Evolutionary conservation across 139 green algal species (phyloP).

Genomic region (Picocystis salinarum): DNA sequence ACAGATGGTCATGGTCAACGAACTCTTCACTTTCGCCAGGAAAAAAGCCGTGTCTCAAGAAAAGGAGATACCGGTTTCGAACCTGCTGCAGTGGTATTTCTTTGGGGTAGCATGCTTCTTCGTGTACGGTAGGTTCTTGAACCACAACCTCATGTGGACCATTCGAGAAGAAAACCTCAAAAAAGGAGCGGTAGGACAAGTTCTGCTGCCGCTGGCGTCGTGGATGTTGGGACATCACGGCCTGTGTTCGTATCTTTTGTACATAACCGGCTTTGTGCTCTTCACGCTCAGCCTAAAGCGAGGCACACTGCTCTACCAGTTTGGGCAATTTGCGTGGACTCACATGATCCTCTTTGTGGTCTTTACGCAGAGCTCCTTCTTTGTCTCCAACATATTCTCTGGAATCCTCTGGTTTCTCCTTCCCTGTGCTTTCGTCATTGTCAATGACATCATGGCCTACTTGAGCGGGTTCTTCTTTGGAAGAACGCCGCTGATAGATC

Average conservation of each 20-base stretch:
- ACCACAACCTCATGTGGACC: conserved; percentile 65
- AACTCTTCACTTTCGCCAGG: conserved; percentile 21
- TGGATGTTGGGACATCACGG: neutral
- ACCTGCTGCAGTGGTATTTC: conserved; percentile 53
- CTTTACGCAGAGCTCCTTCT: conserved; percentile 72
- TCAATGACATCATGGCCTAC: conserved; percentile 95
- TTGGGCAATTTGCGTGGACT: conserved; percentile 93
- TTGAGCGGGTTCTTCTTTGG: conserved; percentile 80
- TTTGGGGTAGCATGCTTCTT: conserved; percentile 74
- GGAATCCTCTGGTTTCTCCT: conserved; percentile 95
- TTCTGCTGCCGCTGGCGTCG: neutral
- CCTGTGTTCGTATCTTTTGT: conserved; percentile 8
- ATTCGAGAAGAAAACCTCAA: conserved; percentile 16
- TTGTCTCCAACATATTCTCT: conserved; percentile 67
- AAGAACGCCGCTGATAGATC: conserved; percentile 84
- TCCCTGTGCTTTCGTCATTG: conserved; percentile 75
- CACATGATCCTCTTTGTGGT: conserved; percentile 93
- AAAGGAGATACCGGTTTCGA: conserved; percentile 11
- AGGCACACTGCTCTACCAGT: conserved; percentile 80
- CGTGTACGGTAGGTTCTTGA: conserved; percentile 78
- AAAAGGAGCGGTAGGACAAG: neutral
- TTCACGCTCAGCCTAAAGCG: conserved; percentile 87
- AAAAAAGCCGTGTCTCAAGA: conserved; percentile 1
- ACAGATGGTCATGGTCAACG: conserved; percentile 33
- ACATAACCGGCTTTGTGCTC: conserved; percentile 44